phyloP scores from a whole-genome alignment of 129 eudicot species.

The Solidago caesia region DNA sequence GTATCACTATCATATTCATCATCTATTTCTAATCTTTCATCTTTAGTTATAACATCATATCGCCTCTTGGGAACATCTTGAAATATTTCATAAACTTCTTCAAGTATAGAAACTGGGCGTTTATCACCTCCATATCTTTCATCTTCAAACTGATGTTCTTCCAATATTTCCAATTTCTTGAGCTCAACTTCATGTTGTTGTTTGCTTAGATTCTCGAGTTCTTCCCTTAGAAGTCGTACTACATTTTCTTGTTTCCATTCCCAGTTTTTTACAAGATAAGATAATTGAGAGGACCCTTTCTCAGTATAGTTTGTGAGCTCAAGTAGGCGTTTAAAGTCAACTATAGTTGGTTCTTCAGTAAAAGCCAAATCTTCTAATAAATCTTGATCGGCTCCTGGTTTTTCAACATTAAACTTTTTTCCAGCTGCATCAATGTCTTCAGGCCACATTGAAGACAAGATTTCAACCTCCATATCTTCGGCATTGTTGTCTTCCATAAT shows the following conservation, averaged over 20 bases:
- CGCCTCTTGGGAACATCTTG: conserved; percentile 58
- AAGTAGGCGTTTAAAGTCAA: conserved; percentile 61
- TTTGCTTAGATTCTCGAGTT: conserved; percentile 73
- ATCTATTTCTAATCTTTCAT: conserved; percentile 55
- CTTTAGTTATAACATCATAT: conserved; percentile 46
- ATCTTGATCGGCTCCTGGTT: conserved; percentile 58
- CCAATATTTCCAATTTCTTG: conserved; percentile 76
- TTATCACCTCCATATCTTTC: conserved; percentile 56
- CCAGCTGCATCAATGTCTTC: conserved; percentile 83
- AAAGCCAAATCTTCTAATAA: conserved; percentile 63
- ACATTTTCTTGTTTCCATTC: conserved; percentile 82
- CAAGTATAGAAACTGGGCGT: conserved; percentile 63
- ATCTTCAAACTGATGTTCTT: conserved; percentile 75
- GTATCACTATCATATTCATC: conserved; percentile 65
- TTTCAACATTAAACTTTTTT: conserved; percentile 69
- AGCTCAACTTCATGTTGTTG: conserved; percentile 80
- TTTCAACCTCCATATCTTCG: conserved; percentile 77
- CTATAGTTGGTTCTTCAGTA: conserved; percentile 54
- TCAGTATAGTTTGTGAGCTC: conserved; percentile 79
- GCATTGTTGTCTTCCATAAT: conserved; percentile 46
- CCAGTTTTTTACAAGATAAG: conserved; percentile 74
- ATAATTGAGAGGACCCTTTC: conserved; percentile 75
- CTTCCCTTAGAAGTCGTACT: conserved; percentile 84
- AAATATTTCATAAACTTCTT: conserved; percentile 53
- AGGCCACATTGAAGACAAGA: conserved; percentile 90